phyloP scores from a whole-genome alignment of 2,329 filamentous ascomycete genomes.

The Botrytis pseudocinerea region DNA sequence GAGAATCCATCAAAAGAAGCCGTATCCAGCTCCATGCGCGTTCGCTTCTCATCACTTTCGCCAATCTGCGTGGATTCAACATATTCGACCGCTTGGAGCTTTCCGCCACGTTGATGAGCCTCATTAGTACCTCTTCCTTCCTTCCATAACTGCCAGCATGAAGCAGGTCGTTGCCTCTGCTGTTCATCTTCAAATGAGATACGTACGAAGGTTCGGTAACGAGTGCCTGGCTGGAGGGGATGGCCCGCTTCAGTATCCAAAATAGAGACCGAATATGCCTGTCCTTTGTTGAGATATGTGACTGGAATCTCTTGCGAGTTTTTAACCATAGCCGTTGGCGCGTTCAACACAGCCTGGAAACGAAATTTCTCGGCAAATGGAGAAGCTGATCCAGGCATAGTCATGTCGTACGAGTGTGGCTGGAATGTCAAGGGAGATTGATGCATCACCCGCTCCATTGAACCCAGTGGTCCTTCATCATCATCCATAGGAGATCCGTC shows the following conservation, averaged over 20 bases:
- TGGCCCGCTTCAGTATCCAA: slow-evolving; percentile 70
- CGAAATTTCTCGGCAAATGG: slow-evolving; percentile 72
- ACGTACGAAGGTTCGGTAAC: slow-evolving; percentile 88
- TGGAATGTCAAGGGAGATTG: slow-evolving; percentile 63
- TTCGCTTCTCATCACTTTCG: slow-evolving; percentile 64
- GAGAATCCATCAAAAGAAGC: slow-evolving; percentile 94
- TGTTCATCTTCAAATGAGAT: slow-evolving; percentile 97
- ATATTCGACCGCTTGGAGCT: slow-evolving; percentile 91
- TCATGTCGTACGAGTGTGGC: slow-evolving; percentile 50
- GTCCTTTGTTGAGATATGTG: slow-evolving; percentile 98
- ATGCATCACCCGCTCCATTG: slow-evolving; percentile 62
- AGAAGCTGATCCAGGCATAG: slow-evolving; percentile 51
- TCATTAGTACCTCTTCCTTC: slow-evolving; percentile 95
- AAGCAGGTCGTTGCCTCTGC: slow-evolving; percentile 77
- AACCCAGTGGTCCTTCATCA: slow-evolving; percentile 52
- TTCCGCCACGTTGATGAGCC: slow-evolving; percentile 88
- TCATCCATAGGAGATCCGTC: slow-evolving; percentile 68
- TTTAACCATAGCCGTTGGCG: slow-evolving; percentile 95
- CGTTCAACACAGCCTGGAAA: slow-evolving; percentile 86
- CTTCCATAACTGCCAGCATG: slow-evolving; percentile 93
- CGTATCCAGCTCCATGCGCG: slow-evolving; percentile 68
- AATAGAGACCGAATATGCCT: slow-evolving; percentile 86
- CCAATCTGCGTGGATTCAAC: slow-evolving; percentile 66
- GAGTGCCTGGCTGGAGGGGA: slow-evolving; percentile 59
- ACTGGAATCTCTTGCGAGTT: slow-evolving; percentile 87